phyloP scores from a whole-genome alignment of 345 rosid species.

The Gossypium raimondii region DNA sequence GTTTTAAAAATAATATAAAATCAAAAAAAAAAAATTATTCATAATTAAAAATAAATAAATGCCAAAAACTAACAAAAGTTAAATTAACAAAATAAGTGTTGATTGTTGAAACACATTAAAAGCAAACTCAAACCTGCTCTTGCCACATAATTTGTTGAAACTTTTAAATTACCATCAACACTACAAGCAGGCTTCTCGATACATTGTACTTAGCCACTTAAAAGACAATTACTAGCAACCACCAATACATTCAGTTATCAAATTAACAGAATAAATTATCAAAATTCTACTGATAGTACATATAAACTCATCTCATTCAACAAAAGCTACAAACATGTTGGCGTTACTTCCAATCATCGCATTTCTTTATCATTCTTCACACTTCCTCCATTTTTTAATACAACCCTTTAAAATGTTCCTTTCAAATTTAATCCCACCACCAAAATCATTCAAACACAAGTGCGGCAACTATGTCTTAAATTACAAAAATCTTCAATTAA shows the following conservation, averaged over 20 bases:
- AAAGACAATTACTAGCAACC: not conserved
- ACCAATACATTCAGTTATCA: not conserved
- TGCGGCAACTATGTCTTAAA: no score
- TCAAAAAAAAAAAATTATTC: no score
- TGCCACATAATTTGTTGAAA: not conserved
- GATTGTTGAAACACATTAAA: no score
- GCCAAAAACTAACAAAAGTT: no score
- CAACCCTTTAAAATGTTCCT: not conserved
- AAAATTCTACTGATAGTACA: not conserved
- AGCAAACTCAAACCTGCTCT: not conserved
- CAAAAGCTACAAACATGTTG: constrained; percentile 34
- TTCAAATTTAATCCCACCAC: constrained; percentile 8
- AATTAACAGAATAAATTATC: not conserved
- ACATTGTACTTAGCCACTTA: not conserved
- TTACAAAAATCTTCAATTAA: no score
- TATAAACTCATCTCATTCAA: not conserved
- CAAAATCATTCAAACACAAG: not conserved
- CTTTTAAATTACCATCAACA: not conserved
- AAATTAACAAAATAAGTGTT: no score
- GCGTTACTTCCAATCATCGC: constrained; percentile 76
- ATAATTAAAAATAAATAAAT: no score
- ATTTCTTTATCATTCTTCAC: constrained; percentile 32
- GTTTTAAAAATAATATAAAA: no score
- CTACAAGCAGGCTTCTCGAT: not conserved
- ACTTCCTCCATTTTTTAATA: constrained; percentile 24